phyloP scores from a whole-genome alignment of 192 early-diverging fungal species.

The Rhizophagus prolifer region DNA sequence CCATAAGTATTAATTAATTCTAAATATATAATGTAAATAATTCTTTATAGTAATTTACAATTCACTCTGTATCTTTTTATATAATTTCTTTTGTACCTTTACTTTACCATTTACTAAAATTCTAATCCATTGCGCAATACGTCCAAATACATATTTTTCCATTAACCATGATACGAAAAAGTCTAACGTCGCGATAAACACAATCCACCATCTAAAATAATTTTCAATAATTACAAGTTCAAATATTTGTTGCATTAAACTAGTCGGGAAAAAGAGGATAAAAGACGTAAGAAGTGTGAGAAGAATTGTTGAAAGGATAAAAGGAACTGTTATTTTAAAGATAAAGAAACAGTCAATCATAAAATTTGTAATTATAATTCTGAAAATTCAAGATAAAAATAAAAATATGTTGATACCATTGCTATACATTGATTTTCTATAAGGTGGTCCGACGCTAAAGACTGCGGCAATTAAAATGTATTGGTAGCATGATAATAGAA shows the following conservation, averaged over 20 bases:
- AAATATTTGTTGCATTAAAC: constrained; percentile 53
- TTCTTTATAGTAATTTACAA: constrained; percentile 29
- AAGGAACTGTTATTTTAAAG: constrained; percentile 50
- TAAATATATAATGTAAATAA: neutral
- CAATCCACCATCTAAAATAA: constrained; percentile 57
- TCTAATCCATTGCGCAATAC: constrained; percentile 38
- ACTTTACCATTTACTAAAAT: constrained; percentile 4
- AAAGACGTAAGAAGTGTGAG: constrained; percentile 51
- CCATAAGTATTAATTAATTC: neutral
- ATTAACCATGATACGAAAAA: constrained; percentile 46
- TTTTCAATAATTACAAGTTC: constrained; percentile 65
- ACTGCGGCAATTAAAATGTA: constrained; percentile 89
- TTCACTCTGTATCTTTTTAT: constrained; percentile 43
- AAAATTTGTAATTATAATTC: neutral
- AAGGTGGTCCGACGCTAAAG: constrained; percentile 95
- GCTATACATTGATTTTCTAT: constrained; percentile 82
- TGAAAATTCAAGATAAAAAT: neutral
- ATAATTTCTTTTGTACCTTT: constrained; percentile 38
- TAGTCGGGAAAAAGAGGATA: constrained; percentile 55
- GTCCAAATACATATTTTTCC: constrained; percentile 48
- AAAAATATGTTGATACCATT: constrained; percentile 63
- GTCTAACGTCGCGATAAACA: constrained; percentile 62
- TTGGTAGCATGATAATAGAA: constrained; percentile 89
- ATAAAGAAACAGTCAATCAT: constrained; percentile 28
- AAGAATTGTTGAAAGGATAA: constrained; percentile 61